Evolutionary conservation across 1,139 yeast species (phyloP).

Genomic region (Geotrichum cucujoidarum): DNA sequence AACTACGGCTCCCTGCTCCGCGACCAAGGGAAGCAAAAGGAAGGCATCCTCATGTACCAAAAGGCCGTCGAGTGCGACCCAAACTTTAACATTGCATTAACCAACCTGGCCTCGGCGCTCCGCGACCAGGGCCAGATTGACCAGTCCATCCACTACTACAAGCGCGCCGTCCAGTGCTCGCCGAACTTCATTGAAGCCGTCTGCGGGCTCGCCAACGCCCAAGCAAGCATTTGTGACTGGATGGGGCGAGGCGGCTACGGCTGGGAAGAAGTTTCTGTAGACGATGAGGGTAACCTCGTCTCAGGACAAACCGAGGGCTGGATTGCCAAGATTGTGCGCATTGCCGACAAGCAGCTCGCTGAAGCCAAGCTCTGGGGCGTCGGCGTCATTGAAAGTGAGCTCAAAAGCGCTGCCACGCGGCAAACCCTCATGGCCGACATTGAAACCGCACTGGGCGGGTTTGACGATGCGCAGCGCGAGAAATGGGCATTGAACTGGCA

Average conservation of each 20-base stretch:
- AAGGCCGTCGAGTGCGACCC: conserved; percentile 35
- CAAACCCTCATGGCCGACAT: conserved; percentile 8
- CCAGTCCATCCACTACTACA: conserved; percentile 32
- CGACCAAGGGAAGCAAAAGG: conserved; percentile 33
- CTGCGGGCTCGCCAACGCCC: conserved; percentile 35
- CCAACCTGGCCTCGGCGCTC: conserved; percentile 35
- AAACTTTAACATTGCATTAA: conserved; percentile 34
- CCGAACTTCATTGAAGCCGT: conserved; percentile 36
- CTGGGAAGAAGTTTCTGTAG: conserved; percentile 33
- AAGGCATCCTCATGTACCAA: conserved; percentile 34
- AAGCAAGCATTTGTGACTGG: conserved; percentile 37
- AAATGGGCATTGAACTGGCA: conserved; percentile 25
- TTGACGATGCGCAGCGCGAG: conserved; percentile 18
- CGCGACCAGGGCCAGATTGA: conserved; percentile 36
- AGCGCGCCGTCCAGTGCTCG: conserved; percentile 32
- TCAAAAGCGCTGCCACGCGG: conserved; percentile 1
- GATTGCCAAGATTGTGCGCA: conserved; percentile 28
- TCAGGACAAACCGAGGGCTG: conserved; percentile 29
- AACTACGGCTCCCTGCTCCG: conserved; percentile 36
- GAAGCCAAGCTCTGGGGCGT: conserved; percentile 32
- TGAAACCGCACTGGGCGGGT: conserved; percentile 26
- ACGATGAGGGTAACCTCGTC: conserved; percentile 27
- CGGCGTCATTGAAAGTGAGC: conserved; percentile 24
- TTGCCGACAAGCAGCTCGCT: conserved; percentile 29
- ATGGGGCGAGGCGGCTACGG: conserved; percentile 34